Evolutionary conservation across 192 early-diverging fungal species (phyloP).

Genomic region (Podila horticola): DNA sequence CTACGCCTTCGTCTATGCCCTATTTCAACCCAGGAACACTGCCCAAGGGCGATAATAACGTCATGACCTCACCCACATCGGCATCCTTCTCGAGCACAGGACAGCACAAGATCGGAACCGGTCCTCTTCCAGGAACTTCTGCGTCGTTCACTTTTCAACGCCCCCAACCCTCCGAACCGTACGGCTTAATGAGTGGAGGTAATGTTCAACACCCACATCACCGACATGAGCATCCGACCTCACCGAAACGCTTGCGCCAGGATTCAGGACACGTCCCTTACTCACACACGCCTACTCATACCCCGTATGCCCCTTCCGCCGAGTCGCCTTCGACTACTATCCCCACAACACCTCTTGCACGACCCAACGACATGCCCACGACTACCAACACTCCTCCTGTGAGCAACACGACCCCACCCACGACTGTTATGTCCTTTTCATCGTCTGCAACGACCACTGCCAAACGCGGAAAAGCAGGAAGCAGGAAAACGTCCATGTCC

Average conservation of each 20-base stretch:
- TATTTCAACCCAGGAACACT: neutral
- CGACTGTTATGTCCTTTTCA: neutral
- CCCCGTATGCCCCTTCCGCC: neutral
- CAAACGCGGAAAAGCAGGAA: neutral
- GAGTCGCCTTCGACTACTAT: neutral
- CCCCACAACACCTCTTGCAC: too few relatives aligned
- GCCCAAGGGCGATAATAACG: neutral
- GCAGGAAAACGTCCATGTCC: neutral
- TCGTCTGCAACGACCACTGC: neutral
- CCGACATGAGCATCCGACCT: conserved; percentile 2
- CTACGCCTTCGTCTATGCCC: neutral
- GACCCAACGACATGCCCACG: too few relatives aligned
- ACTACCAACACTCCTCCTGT: neutral
- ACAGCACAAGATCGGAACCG: neutral
- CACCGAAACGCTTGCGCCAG: conserved; percentile 25
- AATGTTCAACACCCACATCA: conserved; percentile 8
- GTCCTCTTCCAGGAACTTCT: neutral
- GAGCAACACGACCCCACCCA: neutral
- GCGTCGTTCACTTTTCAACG: neutral
- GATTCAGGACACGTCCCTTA: conserved; percentile 10
- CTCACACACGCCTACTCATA: conserved; percentile 12
- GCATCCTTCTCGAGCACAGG: neutral
- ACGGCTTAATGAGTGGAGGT: neutral
- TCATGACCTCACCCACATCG: neutral
- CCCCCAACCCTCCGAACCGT: neutral